Percentiles rank a stretch among this genome's conserved stretches.
phyloP scores from a whole-genome alignment of 108 stramenopile species.

The Pelagomonas calceolata region DNA sequence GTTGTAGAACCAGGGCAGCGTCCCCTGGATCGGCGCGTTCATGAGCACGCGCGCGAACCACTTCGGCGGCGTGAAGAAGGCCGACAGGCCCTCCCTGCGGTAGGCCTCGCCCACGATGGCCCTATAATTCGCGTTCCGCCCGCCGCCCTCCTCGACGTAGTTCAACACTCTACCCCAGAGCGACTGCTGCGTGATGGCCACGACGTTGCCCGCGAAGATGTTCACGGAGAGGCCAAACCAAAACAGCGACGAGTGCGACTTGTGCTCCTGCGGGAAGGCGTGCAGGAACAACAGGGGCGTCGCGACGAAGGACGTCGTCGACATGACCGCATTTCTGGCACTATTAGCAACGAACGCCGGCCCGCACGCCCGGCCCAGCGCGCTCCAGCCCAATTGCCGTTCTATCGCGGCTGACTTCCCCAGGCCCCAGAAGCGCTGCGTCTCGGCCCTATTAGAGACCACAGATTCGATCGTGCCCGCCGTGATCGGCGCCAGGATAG shows the following conservation, averaged over 20 bases:
- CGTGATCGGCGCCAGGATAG: conserved; percentile 39
- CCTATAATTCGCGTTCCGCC: conserved; percentile 30
- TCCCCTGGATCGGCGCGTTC: conserved; percentile 62
- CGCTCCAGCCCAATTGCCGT: conserved; percentile 21
- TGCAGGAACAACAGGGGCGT: conserved; percentile 55
- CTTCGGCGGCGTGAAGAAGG: conserved; percentile 59
- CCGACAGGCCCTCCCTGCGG: conserved; percentile 43
- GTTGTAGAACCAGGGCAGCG: conserved; percentile 66
- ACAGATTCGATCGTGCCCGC: conserved; percentile 44
- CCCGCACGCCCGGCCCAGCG: conserved; percentile 18
- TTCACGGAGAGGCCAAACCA: conserved; percentile 61
- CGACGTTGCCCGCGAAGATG: conserved; percentile 51
- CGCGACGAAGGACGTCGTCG: conserved; percentile 46
- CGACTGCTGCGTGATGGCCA: conserved; percentile 66
- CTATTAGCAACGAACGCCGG: conserved; percentile 38
- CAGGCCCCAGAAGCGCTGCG: conserved; percentile 54
- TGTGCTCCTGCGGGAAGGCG: conserved; percentile 59
- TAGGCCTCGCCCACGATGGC: conserved; percentile 40
- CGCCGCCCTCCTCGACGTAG: conserved; percentile 20
- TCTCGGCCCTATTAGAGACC: conserved; percentile 61
- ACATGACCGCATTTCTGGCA: conserved; percentile 51
- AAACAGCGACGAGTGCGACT: conserved; percentile 44
- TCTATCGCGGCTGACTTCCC: conserved; percentile 39
- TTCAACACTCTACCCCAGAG: conserved; percentile 59
- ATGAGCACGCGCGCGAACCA: conserved; percentile 61